Evolutionary conservation across 2,329 filamentous ascomycete species (phyloP), one percentile per base, ranked within the genome.

Genomic region (Exophiala xenobiotica): DNA sequence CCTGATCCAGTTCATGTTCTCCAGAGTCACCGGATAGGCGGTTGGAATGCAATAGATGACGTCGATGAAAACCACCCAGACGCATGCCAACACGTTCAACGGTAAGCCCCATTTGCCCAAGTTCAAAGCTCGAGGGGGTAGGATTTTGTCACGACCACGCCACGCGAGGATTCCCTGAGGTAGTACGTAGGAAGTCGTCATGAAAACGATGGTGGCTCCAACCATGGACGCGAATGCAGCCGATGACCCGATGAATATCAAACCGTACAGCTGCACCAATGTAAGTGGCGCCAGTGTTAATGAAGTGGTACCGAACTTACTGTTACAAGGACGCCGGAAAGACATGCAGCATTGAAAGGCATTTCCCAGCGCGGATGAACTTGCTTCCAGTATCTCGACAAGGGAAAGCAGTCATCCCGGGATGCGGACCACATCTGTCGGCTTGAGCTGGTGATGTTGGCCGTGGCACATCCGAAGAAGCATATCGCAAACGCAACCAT

Each of bases 171-270:
- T 65, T 12, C 63, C 65, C 39, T 78, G 76, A 1, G 72, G 73
- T 7, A 78, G 61, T n/a, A 72, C 64, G 46, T 74, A 75, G 19
- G 72, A 68, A 2, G 66, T 69, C 35, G 73, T 58, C 5, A 74
- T 54, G 4, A 70, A 69, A 5, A 65, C 66, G 19, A 73, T 67
- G 2, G 66, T 67, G 3, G 75, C 64, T 2, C 72, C 71, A 14
- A 72, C 62, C 31, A 75, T 70, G 46, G 70, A 70, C 49, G 69
- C 67, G 37, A 75, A 65, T 6, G 73, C 73, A 5, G 67, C 64
- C 20, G 65, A 61, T 14, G 74, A 77, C 26, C 74, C 76, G 46
- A 79, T 71, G 59, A 78, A 78, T 65, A 79, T 77, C 19, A 78
- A 64, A 0, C 72, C 70, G 31, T 67, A 67, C 0, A 66, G 1